Evolutionary conservation across 2,329 filamentous ascomycete species (phyloP).

Genomic region (Botrytis pseudocinerea): DNA sequence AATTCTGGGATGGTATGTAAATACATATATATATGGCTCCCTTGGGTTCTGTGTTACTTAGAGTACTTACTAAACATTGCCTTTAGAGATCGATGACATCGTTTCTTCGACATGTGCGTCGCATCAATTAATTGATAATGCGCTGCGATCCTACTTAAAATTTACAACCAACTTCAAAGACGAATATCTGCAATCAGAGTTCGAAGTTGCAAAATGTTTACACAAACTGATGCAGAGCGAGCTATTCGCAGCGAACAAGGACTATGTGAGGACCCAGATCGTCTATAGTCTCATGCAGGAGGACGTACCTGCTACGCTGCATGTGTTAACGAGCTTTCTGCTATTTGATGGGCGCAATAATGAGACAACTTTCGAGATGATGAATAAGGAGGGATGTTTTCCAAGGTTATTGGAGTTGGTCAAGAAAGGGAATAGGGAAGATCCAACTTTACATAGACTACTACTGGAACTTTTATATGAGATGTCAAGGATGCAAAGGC

Average conservation of each 20-base stretch:
- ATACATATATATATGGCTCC: conserved; percentile 14
- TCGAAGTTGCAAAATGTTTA: conserved; percentile 78
- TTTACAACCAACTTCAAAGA: conserved; percentile 76
- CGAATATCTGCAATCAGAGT: conserved; percentile 71
- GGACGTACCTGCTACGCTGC: conserved; percentile 77
- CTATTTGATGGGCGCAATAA: conserved; percentile 81
- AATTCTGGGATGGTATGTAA: conserved; percentile 81
- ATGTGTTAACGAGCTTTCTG: conserved; percentile 79
- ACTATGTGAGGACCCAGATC: conserved; percentile 91
- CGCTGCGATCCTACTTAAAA: conserved; percentile 78
- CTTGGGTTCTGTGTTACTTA: background rate
- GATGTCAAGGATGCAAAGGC: conserved; percentile 87
- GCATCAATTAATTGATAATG: conserved; percentile 76
- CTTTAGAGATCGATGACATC: conserved; percentile 65
- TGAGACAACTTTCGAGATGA: conserved; percentile 77
- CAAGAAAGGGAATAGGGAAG: conserved; percentile 60
- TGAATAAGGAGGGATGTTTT: conserved; percentile 86
- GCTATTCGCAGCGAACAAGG: conserved; percentile 72
- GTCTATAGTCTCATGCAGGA: conserved; percentile 89
- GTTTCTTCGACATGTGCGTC: conserved; percentile 57
- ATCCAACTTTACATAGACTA: conserved; percentile 73
- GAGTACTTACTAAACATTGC: background rate
- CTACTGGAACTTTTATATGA: conserved; percentile 91
- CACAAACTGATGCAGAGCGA: conserved; percentile 74
- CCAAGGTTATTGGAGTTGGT: conserved; percentile 80